Evolutionary conservation across 441 rosid genomes (phyloP), one percentile per base, ranked within the genome.

Genomic region (Euphorbia schlechtendalii): DNA sequence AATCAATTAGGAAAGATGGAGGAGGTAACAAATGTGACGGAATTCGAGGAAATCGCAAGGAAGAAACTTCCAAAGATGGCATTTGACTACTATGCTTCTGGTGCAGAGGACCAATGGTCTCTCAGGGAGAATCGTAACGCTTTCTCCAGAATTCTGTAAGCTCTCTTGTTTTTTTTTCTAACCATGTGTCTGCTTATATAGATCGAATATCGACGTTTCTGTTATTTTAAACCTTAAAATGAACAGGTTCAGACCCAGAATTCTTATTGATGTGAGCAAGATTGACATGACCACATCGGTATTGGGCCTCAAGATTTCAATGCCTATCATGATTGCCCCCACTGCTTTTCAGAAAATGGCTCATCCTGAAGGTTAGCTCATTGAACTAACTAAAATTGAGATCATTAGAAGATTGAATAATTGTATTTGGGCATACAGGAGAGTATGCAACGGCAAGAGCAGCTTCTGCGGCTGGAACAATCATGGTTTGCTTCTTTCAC

Each of bases 241-340:
- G 48, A 43, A 43, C 68, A 93, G 99, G 73, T 93, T 93, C 70
- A 85, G 99, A 60, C 99, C 99, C 13, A 83, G 99, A 21, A 82
- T 93, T 73, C 93, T 93, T 38, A 69, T 90, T 43, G 97, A 93
- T 56, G 97, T 93, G 40, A 87, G 84, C 85, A 74, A 82, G 79
- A 90, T 93, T 65, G 96, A 34, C 77, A 83, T 80, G 72, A 72
- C 82, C 71, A 84, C 96, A 34, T 86, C 74, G 30, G 84, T 93
- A 46, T 69, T 93, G 81, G 97, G 99, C 56, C 88, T 87, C 81
- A 90, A 93, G 49, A 76, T 89, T 71, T 87, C 96, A 38, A 90
- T 93, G 97, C 99, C 97, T n/a, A 87, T 93, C 76, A 86, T 93
- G 99, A 76, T 93, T 79, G 99, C 99, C 75, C 99, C 99, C 34